Evolutionary conservation across 371 early-diverging fungal genomes (phyloP), one percentile per base, ranked within the genome.

Genomic region (Mortierella sp.): DNA sequence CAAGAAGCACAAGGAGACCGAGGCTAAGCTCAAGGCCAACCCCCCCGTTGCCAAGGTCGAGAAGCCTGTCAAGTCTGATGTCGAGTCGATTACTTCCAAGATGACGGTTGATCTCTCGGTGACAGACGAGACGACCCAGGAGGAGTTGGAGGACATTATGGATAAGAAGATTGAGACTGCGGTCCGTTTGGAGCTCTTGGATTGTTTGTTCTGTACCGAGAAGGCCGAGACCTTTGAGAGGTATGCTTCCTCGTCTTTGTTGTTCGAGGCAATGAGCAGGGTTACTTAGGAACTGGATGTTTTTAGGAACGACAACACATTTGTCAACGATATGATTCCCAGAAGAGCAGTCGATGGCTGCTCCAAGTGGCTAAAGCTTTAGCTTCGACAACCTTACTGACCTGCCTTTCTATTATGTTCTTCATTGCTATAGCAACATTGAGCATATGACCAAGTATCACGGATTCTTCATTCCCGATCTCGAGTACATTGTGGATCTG

Each of bases 401-500:
- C 12, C 6, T 43, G 10, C 14, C 8, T 21, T 24, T 3, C 58
- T 54, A 2, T 29, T 70, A 7, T 68, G 49, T 4, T 49, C 46
- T 14, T 68, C 4, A 48, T 32, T 35, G 16, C 51, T 49, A 71
- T 77, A 83, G 90, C 48, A 98, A 97, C 84, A 88, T 99, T 89
- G 90, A 90, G 51, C 99, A 99, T 88, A 99, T 99, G 99, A 92
- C 95, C 16, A 85, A 81, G 51, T 89, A 85, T 16, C 99, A 99
- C 88, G 94, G 95, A 82, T 96, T 99, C 88, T 99, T 98, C 82
- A 95, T 99, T 77, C 99, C 99, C 38, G 98, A 99, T 89, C 91
- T 97, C 60, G 99, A 99, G 86, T 98, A 93, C 82, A 87, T 99
- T 72, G 95, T 94, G 5, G 97, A 99, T 76, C 78, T 97, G 60